Percentiles rank a stretch among this genome's conserved stretches.
Conservation (phyloP, 495 filamentous ascomycete genomes). For the Opeltia flavorubescens region DNA sequence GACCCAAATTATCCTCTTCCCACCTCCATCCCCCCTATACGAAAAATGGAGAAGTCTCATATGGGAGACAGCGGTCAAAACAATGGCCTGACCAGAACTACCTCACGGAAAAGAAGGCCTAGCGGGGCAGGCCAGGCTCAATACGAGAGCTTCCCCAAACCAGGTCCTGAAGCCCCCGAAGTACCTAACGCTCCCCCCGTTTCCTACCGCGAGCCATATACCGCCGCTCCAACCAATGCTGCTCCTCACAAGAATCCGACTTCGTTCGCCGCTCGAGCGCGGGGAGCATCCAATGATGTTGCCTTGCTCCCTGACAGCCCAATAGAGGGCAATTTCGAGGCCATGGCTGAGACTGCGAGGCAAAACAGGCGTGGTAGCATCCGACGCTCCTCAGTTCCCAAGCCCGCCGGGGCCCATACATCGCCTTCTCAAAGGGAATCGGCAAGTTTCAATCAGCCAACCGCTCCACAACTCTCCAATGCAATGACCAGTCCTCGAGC, state of each 20-base stretch:
- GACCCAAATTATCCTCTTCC: conserved; percentile 8
- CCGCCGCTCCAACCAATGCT: conserved; percentile 19
- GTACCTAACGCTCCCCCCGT: conserved; percentile 41
- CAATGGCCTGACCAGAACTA: conserved; percentile 28
- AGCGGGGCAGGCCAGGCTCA: conserved; percentile 19
- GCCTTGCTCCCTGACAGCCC: neutral
- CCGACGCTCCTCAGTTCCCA: neutral
- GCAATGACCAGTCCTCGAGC: neutral
- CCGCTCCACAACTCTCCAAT: neutral
- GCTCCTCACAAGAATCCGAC: conserved; percentile 6
- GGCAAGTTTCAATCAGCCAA: neutral
- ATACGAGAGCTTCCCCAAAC: conserved; percentile 14
- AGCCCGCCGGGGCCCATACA: neutral
- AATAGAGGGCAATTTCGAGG: neutral
- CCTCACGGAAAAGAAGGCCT: conserved; percentile 24
- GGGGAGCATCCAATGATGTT: conserved; percentile 7
- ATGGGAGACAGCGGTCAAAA: conserved; percentile 15
- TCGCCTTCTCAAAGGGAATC: neutral
- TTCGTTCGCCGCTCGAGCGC: conserved; percentile 16
- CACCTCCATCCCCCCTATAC: conserved; percentile 9
- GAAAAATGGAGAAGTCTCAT: conserved; percentile 5
- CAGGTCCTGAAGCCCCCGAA: conserved; percentile 41
- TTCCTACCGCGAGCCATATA: conserved; percentile 41
- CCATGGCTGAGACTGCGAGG: neutral
- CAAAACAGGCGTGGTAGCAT: conserved; percentile 3